Conservation (phyloP, 2,329 filamentous ascomycete species). For the Curvularia hawaiiensis region DNA sequence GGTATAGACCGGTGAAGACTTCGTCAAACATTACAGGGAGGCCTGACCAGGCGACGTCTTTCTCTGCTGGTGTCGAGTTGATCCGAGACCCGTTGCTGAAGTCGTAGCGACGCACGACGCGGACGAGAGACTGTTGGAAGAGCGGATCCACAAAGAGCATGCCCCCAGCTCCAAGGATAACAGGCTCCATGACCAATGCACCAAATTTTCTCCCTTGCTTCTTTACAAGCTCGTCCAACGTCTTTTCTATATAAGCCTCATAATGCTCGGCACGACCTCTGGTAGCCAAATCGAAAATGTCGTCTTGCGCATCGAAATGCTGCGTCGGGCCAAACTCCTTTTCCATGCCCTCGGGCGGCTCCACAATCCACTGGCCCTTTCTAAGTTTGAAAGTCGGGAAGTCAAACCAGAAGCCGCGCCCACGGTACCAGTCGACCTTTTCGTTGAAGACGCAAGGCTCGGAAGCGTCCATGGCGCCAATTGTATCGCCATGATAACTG, state of each 20-base stretch:
- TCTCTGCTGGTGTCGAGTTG: neutral
- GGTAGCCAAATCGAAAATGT: constrained; percentile 48
- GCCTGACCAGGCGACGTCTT: constrained; percentile 64
- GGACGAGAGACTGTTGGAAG: constrained; percentile 74
- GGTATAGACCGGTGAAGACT: constrained; percentile 85
- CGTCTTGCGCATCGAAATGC: constrained; percentile 37
- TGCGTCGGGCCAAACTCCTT: constrained; percentile 52
- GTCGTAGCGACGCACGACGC: constrained; percentile 67
- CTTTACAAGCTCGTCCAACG: constrained; percentile 59
- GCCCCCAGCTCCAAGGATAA: constrained; percentile 80
- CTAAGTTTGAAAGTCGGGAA: constrained; percentile 73
- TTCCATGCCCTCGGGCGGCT: constrained; percentile 58
- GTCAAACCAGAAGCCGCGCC: constrained; percentile 80
- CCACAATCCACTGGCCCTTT: constrained; percentile 69
- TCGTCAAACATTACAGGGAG: constrained; percentile 84
- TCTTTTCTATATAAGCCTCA: constrained; percentile 61
- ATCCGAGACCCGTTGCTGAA: constrained; percentile 50
- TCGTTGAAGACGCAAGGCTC: constrained; percentile 80
- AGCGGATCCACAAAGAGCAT: constrained; percentile 86
- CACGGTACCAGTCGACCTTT: constrained; percentile 85
- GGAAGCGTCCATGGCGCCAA: constrained; percentile 84
- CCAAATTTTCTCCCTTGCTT: constrained; percentile 70
- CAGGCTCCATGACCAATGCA: constrained; percentile 77
- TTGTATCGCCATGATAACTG: constrained; percentile 86
- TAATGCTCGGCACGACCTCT: constrained; percentile 57